Evolutionary conservation across 192 early-diverging fungal species (phyloP), one percentile per base, ranked within the genome.

Genomic region (Diversispora eburnea): DNA sequence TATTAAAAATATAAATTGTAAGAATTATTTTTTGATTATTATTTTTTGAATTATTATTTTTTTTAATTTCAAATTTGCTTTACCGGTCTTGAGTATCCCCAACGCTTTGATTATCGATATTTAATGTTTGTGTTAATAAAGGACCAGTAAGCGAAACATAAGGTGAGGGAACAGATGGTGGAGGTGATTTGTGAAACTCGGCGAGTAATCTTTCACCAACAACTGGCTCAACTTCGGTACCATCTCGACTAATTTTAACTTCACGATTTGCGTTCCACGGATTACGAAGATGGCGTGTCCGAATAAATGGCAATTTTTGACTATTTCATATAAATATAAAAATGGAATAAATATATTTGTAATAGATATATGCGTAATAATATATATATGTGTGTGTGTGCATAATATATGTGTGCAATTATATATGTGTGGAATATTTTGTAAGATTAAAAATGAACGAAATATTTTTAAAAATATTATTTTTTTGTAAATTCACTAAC

Each of bases 201-300:
- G 64, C 70, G 4, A 84, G 15, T 12, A 84, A 64, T 41, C 75
- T 67, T 67, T 82, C 81, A 0, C 83, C 83, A 22, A 84, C 79
- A 4, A 69, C 17, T 8, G 80, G 70, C 10, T 82, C 83, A 0
- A 84, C 73, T 46, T 84, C 83, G 1, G 83, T 84, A 55, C 83
- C 83, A 62, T 84, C 83, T 49, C 81, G 77, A 39, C 81, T 82
- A 4, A 82, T 79, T 65, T 84, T 84, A 54, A 84, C 75, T 54
- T 84, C 83, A 46, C 83, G 67, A 63, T 84, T 80, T 9, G 82
- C 79, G 63, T 84, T 82, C 43, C 79, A 78, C 4, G 81, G 77
- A 46, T 84, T 84, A 45, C 79, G 67, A 55, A 84, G 70, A 39
- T 82, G 83, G 9, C 81, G 66, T 9, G 83, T 84, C 42, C 68